These are phyloP conservation scores for Plasmodium ovale DNA, from an alignment of 169 alveolate genomes.

Conservation along the genomic window DNA sequence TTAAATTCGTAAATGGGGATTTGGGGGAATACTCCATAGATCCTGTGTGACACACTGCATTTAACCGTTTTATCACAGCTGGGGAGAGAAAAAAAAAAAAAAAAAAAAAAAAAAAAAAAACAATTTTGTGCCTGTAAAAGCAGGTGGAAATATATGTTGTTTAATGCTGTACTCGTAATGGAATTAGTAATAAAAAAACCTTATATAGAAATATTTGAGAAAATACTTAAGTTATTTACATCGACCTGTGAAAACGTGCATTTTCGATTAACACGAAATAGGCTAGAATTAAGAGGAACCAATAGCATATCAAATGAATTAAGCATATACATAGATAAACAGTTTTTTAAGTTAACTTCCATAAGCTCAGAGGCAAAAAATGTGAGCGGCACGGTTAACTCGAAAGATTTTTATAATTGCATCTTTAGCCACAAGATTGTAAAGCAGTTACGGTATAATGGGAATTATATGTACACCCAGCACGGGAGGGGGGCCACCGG, in stretches of 20 bases:
- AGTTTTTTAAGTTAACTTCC: slow-evolving; percentile 15
- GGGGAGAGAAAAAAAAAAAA: background rate
- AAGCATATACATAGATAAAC: slow-evolving; percentile 39
- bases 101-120: background rate
- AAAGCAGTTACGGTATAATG: slow-evolving; percentile 8
- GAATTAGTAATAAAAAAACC: slow-evolving; percentile 53
- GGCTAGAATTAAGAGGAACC: slow-evolving; percentile 47
- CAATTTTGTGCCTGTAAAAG: background rate
- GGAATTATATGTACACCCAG: background rate
- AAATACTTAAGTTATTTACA: slow-evolving; percentile 45
- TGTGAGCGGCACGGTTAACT: slow-evolving; percentile 38
- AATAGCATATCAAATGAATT: slow-evolving; percentile 46
- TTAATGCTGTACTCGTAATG: slow-evolving; percentile 5
- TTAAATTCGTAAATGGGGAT: no score
- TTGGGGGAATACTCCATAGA: no score
- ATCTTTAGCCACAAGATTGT: slow-evolving; percentile 54
- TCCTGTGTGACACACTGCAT: background rate
- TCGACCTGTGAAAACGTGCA: slow-evolving; percentile 34
- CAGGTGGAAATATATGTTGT: background rate
- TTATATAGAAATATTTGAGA: slow-evolving; percentile 70
- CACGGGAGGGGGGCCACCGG: background rate
- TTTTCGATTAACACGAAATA: slow-evolving; percentile 34
- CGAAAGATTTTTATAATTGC: slow-evolving; percentile 64
- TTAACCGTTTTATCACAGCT: background rate
- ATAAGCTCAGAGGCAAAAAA: slow-evolving; percentile 8